Evolutionary conservation across 2,329 filamentous ascomycete genomes (phyloP), one percentile per base, ranked within the genome.

Genomic region (Alternaria sp.): DNA sequence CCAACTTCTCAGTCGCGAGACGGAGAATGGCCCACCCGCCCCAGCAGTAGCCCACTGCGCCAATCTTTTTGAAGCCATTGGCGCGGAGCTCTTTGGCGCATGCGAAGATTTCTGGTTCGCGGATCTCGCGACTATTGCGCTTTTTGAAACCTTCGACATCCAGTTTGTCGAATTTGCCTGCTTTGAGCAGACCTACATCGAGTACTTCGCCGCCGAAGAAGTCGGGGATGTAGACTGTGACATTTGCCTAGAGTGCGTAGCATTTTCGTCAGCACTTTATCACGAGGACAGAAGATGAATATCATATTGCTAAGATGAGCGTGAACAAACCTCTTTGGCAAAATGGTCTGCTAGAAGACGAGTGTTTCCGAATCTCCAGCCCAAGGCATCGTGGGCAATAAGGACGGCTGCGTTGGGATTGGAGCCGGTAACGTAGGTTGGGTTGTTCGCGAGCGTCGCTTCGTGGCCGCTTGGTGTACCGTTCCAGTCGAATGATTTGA

Each of bases 21-120:
- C 63, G 60, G 36, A 73, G 63, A 3, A 68, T 64, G 10, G 59
- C 67, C 72, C 71, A 76, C 5, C 81, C 82, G 15, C 82, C 82
- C 75, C 77, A 84, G 71, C 82, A 83, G 68, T 83, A 83, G 1
- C 82, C 82, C 30, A 83, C 73, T 3, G 76, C 77, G 15, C 82
- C 82, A 13, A 83, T 72, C 46, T 79, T 81, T 50, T 25, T 13
- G 46, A 65, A 64, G 1, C 58, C 57, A 3, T 62, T 62, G 10
- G 36, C 19, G 2, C 70, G 71, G 3, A 82, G 62, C 0, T 67
- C 66, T 23, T 59, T 67, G 0, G 77, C 79, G 52, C 66, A 77
- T 7, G 65, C 68, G 23, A 79, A 65, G 6, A 81, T 76, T 58
- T 79, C 72, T 0, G 71, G 69, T 64, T 82, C 78, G 9, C 82